Percentiles rank a stretch among this genome's conserved stretches.
phyloP scores from a whole-genome alignment of 1,284 basidiomycete genomes.

The Chalciporus sp. region DNA sequence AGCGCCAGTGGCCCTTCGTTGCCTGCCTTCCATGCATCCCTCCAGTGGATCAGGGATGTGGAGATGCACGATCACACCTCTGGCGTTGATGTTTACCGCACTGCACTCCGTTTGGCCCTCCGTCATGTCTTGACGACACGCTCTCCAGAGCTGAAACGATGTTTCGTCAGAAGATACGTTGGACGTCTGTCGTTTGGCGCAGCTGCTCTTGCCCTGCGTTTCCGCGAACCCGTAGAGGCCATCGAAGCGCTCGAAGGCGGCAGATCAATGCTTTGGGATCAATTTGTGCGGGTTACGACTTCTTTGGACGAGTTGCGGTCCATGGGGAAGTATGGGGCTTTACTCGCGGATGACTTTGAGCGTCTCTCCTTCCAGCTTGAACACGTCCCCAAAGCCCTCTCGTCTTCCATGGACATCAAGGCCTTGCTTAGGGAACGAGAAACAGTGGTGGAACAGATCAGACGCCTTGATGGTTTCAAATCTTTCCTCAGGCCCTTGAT shows the following conservation, averaged over 20 bases:
- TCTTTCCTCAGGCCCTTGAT: slow-evolving; percentile 27
- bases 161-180: slow-evolving; percentile 15
- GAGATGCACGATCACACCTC: slow-evolving; percentile 26
- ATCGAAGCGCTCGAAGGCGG: slow-evolving; percentile 29
- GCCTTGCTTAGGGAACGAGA: slow-evolving; percentile 27
- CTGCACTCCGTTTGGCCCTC: slow-evolving; percentile 20
- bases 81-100: slow-evolving; percentile 29
- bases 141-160: slow-evolving; percentile 24
- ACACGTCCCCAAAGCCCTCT: slow-evolving; percentile 5
- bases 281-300: slow-evolving; percentile 25
- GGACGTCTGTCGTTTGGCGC: slow-evolving; percentile 21
- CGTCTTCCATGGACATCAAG: slow-evolving; percentile 18
- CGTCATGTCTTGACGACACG: slow-evolving; percentile 14
- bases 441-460: slow-evolving; percentile 26
- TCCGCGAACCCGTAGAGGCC: slow-evolving; percentile 18
- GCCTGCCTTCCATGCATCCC: slow-evolving; percentile 22
- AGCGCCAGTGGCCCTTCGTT: slow-evolving; percentile 16
- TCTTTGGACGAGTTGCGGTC: slow-evolving; percentile 29
- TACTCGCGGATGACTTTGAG: slow-evolving; percentile 29
- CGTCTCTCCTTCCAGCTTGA: slow-evolving; percentile 27
- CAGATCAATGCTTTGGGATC: slow-evolving; percentile 28
- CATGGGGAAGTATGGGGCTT: slow-evolving; percentile 16
- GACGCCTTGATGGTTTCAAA: slow-evolving; percentile 30
- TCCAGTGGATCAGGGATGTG: slow-evolving; percentile 25
- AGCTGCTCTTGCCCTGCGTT: slow-evolving; percentile 25